A percentile compares a stretch with the other conserved stretches of the same genome.
phyloP scores from a whole-genome alignment of 176 grass and related monocot species.

The Secale cereale region DNA sequence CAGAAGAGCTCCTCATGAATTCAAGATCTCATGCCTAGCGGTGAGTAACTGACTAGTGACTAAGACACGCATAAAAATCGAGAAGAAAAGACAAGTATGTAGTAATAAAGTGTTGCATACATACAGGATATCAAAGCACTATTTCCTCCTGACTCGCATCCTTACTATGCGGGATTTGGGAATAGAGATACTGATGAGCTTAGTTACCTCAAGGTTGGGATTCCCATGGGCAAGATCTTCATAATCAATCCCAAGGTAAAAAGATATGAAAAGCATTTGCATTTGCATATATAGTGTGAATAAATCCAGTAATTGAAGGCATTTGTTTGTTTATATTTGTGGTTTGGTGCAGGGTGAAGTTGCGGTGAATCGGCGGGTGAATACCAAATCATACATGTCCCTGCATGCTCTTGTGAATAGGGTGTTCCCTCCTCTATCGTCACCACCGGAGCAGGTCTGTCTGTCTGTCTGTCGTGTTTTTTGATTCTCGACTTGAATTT shows the following conservation, averaged over 20 bases:
- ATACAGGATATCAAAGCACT: conserved; percentile 76
- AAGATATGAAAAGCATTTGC: neutral
- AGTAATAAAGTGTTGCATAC: conserved; percentile 17
- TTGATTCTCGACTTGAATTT: neutral
- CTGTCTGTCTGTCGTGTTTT: conserved; percentile 42
- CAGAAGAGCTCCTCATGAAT: conserved; percentile 98
- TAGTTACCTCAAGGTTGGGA: conserved; percentile 92
- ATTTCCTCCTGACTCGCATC: conserved; percentile 86
- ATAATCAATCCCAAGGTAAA: conserved; percentile 95
- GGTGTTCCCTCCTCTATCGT: conserved; percentile 84
- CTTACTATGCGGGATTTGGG: conserved; percentile 98
- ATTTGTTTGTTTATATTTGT: neutral
- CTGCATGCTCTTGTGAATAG: conserved; percentile 85
- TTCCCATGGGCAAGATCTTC: conserved; percentile 96
- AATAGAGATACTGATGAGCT: conserved; percentile 94
- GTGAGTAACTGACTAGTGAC: conserved; percentile 31
- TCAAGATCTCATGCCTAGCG: conserved; percentile 97
- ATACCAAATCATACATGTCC: conserved; percentile 88
- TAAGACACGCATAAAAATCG: neutral
- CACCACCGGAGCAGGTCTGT: conserved; percentile 75
- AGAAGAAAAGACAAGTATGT: conserved; percentile 12
- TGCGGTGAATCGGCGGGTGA: conserved; percentile 76
- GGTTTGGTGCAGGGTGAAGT: conserved; percentile 67
- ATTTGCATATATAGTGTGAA: too few relatives aligned
- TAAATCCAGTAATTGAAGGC: neutral